Evolutionary conservation across 257 asterid species (phyloP).

Genomic region (Eustoma russellianum): DNA sequence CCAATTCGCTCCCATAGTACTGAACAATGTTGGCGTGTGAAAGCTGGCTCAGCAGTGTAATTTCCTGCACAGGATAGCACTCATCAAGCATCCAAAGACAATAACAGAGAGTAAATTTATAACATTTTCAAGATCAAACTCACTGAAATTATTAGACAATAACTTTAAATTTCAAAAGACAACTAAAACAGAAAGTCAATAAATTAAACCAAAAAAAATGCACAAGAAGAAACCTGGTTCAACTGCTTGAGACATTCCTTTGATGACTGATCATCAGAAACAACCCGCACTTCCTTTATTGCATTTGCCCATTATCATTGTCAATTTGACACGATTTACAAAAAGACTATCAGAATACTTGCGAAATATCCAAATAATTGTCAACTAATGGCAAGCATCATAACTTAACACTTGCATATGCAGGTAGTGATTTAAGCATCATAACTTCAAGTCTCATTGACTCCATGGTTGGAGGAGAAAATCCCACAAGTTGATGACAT

Average conservation of each 20-base stretch:
- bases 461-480: too few relatives aligned
- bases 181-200: too few relatives aligned
- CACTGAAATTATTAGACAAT: too few relatives aligned
- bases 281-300: constrained; percentile 75
- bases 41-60: constrained; percentile 72
- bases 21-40: constrained; percentile 82
- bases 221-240: constrained; percentile 63
- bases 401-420: too few relatives aligned
- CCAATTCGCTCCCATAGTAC: constrained; percentile 90
- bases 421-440: too few relatives aligned
- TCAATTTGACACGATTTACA: constrained; percentile 8
- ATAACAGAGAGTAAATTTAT: not conserved
- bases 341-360: too few relatives aligned
- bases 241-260: constrained; percentile 90
- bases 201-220: too few relatives aligned
- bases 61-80: constrained; percentile 76
- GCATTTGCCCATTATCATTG: constrained; percentile 90
- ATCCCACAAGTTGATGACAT: too few relatives aligned
- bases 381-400: too few relatives aligned
- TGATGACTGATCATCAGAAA: constrained; percentile 82
- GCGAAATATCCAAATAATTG: too few relatives aligned
- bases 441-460: not conserved
- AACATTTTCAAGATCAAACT: too few relatives aligned
- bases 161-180: too few relatives aligned
- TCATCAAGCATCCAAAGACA: constrained; percentile 12